phyloP scores from a whole-genome alignment of 2,329 filamentous ascomycete species.

The Blumeriella jaapii region DNA sequence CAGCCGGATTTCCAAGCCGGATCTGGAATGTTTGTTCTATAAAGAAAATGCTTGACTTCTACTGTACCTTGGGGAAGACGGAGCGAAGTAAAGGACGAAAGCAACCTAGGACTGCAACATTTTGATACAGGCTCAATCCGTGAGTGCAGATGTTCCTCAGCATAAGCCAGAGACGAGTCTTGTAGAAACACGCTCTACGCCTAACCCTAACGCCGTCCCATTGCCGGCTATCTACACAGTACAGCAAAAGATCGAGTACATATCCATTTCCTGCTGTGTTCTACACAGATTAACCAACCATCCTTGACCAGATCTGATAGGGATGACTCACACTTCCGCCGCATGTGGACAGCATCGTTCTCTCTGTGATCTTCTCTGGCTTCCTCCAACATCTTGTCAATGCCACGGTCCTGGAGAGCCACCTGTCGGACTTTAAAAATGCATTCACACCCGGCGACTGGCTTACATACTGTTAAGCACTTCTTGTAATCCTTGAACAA shows the following conservation, averaged over 20 bases:
- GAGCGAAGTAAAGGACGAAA: too few relatives aligned
- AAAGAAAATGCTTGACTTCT: too few relatives aligned
- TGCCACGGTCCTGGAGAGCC: conserved; percentile 77
- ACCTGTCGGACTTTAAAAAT: conserved; percentile 39
- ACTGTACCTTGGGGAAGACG: too few relatives aligned
- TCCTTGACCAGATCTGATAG: too few relatives aligned
- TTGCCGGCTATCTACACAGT: conserved; percentile 5
- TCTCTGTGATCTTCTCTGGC: conserved; percentile 83
- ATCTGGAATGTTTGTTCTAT: too few relatives aligned
- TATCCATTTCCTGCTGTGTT: too few relatives aligned
- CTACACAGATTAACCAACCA: too few relatives aligned
- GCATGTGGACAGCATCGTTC: conserved; percentile 63
- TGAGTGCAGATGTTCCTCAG: too few relatives aligned
- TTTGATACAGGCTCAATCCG: too few relatives aligned
- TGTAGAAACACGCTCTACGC: not conserved
- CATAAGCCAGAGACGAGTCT: not conserved
- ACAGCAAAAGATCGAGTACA: not conserved
- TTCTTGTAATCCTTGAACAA: conserved; percentile 83
- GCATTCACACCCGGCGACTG: not conserved
- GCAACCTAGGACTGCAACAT: too few relatives aligned
- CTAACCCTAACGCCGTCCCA: conserved; percentile 8
- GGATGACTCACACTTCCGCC: conserved; percentile 30
- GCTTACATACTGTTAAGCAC: conserved; percentile 58
- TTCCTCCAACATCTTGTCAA: conserved; percentile 86
- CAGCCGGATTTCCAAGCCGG: too few relatives aligned